Evolutionary conservation across 345 rosid genomes (phyloP).

Genomic region (Eucalyptus viminalis): DNA sequence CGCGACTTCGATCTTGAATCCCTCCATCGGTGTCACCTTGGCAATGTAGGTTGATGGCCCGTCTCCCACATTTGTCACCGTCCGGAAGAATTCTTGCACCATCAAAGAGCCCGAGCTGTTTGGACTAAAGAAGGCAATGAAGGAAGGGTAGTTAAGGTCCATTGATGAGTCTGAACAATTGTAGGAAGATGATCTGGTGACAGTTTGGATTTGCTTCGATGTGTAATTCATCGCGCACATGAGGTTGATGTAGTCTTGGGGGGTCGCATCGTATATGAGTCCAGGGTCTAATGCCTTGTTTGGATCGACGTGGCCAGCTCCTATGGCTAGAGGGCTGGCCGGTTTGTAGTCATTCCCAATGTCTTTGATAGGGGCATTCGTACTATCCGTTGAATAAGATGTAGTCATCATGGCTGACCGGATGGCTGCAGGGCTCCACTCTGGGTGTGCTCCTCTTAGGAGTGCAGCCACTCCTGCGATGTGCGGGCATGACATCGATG

Average conservation of each 20-base stretch:
- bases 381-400: conserved; percentile 14
- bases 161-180: conserved; percentile 23
- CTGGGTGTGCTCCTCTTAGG: conserved; percentile 28
- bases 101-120: neutral
- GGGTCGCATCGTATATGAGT: conserved; percentile 27
- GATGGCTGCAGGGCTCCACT: conserved; percentile 52
- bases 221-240: conserved; percentile 39
- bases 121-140: conserved; percentile 19
- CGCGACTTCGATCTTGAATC: conserved; percentile 8
- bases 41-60: conserved; percentile 16
- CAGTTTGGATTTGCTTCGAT: conserved; percentile 18
- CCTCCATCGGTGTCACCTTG: conserved; percentile 4
- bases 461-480: conserved; percentile 42
- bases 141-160: conserved; percentile 54
- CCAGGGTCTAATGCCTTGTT: conserved; percentile 51
- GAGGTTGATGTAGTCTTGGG: conserved; percentile 25
- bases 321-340: conserved; percentile 35
- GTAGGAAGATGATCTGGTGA: conserved; percentile 23
- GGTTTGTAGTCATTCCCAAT: neutral
- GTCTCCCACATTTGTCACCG: conserved; percentile 43
- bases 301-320: conserved; percentile 48
- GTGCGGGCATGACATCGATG: conserved; percentile 56
- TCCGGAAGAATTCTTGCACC: conserved; percentile 19
- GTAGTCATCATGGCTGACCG: conserved; percentile 61
- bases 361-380: conserved; percentile 6